These are phyloP conservation scores for Trichoderma citrinoviride DNA, from an alignment of 2,329 filamentous ascomycete genomes.

Conservation along the genomic window DNA sequence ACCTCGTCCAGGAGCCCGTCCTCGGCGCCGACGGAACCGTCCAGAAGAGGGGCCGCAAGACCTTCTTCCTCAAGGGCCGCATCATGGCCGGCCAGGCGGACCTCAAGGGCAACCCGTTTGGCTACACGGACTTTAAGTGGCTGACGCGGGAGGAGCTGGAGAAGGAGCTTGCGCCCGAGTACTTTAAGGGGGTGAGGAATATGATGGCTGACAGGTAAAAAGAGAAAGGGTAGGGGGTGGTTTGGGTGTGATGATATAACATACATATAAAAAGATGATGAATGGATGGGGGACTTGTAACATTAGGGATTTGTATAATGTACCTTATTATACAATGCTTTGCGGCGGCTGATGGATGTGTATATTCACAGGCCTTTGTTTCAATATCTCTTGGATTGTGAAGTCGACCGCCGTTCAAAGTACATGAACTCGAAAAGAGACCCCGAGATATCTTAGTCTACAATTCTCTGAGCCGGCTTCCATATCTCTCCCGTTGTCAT, in stretches of 20 bases:
- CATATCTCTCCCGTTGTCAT: too few relatives aligned
- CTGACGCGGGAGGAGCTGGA: constrained; percentile 84
- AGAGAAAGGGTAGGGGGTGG: background rate
- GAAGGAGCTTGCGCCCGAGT: constrained; percentile 61
- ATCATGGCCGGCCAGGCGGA: constrained; percentile 97
- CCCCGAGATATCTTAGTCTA: background rate
- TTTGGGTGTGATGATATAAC: background rate
- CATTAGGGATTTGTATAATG: constrained; percentile 21
- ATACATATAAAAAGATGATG: background rate
- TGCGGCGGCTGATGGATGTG: constrained; percentile 36
- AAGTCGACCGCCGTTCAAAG: too few relatives aligned
- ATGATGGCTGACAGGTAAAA: constrained; percentile 78
- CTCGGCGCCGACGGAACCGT: constrained; percentile 44
- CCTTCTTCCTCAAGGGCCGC: constrained; percentile 92
- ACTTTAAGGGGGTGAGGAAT: constrained; percentile 73
- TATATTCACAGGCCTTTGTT: background rate
- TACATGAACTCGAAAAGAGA: background rate
- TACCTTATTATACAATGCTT: constrained; percentile 22
- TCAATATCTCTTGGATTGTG: too few relatives aligned
- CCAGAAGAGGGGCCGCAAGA: constrained; percentile 66
- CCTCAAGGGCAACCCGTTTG: constrained; percentile 66
- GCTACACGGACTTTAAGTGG: constrained; percentile 85
- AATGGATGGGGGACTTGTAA: constrained; percentile 5
- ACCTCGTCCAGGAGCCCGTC: constrained; percentile 60
- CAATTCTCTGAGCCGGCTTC: background rate